Percentiles rank a stretch among this genome's conserved stretches.
Evolutionary conservation across 495 filamentous ascomycete species (phyloP).

Genomic region (Oidiodendron maius): DNA sequence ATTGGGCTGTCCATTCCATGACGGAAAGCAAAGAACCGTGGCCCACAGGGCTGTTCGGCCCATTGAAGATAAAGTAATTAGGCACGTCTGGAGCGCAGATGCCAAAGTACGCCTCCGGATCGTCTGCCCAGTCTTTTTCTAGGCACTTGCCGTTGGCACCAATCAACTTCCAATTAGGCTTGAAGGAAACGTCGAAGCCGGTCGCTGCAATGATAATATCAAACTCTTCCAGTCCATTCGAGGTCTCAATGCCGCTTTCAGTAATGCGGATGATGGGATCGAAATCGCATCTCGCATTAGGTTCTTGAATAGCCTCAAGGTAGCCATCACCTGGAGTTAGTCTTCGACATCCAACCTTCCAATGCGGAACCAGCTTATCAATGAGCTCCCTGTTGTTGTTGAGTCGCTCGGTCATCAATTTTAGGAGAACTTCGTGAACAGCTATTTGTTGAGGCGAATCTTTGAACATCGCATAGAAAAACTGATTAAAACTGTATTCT

Average conservation of each 20-base stretch:
- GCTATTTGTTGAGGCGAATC: too few species aligned
- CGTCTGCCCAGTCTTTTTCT: conserved; percentile 38
- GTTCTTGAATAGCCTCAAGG: conserved; percentile 44
- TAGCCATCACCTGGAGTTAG: conserved; percentile 53
- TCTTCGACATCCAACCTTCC: conserved; percentile 48
- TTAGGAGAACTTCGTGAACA: neutral
- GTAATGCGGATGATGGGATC: conserved; percentile 41
- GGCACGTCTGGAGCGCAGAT: conserved; percentile 35
- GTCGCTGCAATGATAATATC: conserved; percentile 49
- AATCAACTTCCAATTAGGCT: conserved; percentile 44
- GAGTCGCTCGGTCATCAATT: neutral
- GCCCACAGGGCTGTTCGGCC: neutral
- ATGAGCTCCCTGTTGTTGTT: neutral
- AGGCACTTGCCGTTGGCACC: conserved; percentile 36
- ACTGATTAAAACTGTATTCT: too few species aligned
- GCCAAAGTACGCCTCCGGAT: conserved; percentile 41
- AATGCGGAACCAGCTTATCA: too few species aligned
- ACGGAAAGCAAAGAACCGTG: conserved; percentile 4
- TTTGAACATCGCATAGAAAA: too few species aligned
- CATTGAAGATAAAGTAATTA: conserved; percentile 10
- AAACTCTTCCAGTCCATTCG: conserved; percentile 31
- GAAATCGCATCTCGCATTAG: conserved; percentile 42
- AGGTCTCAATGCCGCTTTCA: conserved; percentile 35
- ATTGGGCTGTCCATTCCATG: neutral
- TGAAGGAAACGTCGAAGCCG: conserved; percentile 43